These are phyloP conservation scores for Trichosporon sp. DNA, from an alignment of 1,284 basidiomycete genomes.

Conservation along the genomic window DNA sequence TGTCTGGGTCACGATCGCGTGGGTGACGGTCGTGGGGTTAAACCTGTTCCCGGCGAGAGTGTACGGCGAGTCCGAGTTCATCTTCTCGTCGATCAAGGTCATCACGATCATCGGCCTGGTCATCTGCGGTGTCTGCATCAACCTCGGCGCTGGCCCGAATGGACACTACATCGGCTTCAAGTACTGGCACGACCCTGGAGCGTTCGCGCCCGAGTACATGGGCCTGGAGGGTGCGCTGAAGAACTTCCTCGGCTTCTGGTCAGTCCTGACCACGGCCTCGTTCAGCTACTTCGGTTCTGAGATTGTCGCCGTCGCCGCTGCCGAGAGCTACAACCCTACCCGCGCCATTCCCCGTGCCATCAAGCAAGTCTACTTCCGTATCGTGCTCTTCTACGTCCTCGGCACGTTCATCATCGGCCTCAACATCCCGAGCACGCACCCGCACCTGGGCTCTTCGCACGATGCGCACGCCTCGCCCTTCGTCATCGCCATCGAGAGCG, in stretches of 20 bases:
- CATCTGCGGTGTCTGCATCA: slow-evolving; percentile 62
- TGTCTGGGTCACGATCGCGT: slow-evolving; percentile 46
- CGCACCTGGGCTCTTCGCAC: slow-evolving; percentile 54
- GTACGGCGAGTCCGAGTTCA: slow-evolving; percentile 47
- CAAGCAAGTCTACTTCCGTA: slow-evolving; percentile 66
- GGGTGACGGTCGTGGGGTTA: slow-evolving; percentile 60
- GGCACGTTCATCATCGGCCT: slow-evolving; percentile 62
- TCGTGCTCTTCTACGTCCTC: slow-evolving; percentile 62
- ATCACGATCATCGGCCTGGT: slow-evolving; percentile 59
- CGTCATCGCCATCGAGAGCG: slow-evolving; percentile 62
- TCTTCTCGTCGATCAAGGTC: slow-evolving; percentile 64
- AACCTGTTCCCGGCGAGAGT: slow-evolving; percentile 10
- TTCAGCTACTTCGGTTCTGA: slow-evolving; percentile 26
- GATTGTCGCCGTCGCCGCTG: slow-evolving; percentile 47
- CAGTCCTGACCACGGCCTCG: slow-evolving; percentile 13
- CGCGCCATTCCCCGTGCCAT: slow-evolving; percentile 71
- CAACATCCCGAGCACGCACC: slow-evolving; percentile 63
- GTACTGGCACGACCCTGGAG: slow-evolving; percentile 50
- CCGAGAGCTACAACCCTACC: slow-evolving; percentile 56
- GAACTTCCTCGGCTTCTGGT: slow-evolving; percentile 26
- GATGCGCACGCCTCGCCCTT: slow-evolving; percentile 69
- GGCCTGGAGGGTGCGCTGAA: slow-evolving; percentile 50
- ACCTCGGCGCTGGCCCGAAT: slow-evolving; percentile 47
- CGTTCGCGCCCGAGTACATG: slow-evolving; percentile 31
- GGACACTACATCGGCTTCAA: slow-evolving; percentile 45